phyloP scores from a whole-genome alignment of 371 early-diverging fungal genomes.

The Syncephalastrum racemosum region DNA sequence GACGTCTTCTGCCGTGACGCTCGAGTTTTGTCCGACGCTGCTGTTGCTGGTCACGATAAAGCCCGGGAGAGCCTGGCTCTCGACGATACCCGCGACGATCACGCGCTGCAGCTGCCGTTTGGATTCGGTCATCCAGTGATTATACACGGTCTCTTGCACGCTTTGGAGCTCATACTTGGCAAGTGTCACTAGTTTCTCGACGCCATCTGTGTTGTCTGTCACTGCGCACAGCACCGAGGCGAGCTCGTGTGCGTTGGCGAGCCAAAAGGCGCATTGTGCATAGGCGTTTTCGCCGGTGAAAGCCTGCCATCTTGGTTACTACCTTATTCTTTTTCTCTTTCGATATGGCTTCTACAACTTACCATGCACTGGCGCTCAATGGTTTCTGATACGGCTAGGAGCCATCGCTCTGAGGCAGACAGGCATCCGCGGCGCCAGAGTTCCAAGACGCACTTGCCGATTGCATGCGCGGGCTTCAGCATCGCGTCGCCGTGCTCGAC shows the following conservation, averaged over 20 bases:
- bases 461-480: conserved; percentile 76
- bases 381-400: conserved; percentile 74
- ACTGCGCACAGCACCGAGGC: conserved; percentile 45
- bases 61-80: conserved; percentile 81
- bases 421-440: conserved; percentile 74
- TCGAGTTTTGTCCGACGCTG: conserved; percentile 48
- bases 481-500: conserved; percentile 72
- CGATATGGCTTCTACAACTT: too few species aligned
- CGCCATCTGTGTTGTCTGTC: conserved; percentile 11
- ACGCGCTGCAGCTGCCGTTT: conserved; percentile 84
- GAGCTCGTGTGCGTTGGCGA: conserved; percentile 88
- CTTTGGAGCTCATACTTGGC: conserved; percentile 53
- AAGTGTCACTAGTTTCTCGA: conserved; percentile 43
- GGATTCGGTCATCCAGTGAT: conserved; percentile 81
- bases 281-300: conserved; percentile 47
- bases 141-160: conserved; percentile 50
- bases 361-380: conserved; percentile 66
- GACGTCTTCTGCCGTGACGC: conserved; percentile 80
- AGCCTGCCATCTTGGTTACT: neutral
- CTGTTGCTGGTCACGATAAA: conserved; percentile 82
- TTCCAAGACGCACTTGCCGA: conserved; percentile 73
- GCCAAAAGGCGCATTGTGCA: conserved; percentile 74
- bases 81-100: conserved; percentile 88
- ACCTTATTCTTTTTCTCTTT: too few species aligned
- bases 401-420: conserved; percentile 69